Conservation (phyloP, 495 filamentous ascomycete species). For the Daldinia bambusicola region DNA sequence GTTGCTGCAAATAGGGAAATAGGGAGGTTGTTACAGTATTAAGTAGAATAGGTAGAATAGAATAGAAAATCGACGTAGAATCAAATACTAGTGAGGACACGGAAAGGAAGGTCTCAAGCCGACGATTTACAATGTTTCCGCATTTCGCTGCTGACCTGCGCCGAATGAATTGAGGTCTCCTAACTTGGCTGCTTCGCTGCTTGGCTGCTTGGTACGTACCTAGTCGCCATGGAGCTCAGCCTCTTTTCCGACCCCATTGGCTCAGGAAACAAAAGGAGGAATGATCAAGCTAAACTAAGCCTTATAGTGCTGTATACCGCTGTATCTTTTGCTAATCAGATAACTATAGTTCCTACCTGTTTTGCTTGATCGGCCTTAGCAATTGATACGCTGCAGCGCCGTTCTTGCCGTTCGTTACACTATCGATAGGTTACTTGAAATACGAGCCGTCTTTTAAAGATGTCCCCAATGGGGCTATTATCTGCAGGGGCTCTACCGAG, state of each 20-base stretch:
- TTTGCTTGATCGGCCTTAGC: conserved; percentile 16
- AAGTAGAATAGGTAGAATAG: too few relatives aligned
- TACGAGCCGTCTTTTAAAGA: conserved; percentile 8
- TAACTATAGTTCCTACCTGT: not conserved
- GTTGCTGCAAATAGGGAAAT: conserved; percentile 7
- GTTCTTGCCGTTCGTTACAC: not conserved
- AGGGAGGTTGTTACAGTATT: conserved; percentile 11
- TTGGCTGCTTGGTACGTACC: too few relatives aligned
- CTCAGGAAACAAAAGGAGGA: conserved; percentile 1
- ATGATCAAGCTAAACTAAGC: conserved; percentile 31
- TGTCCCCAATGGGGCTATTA: conserved; percentile 9
- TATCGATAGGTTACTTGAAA: conserved; percentile 10
- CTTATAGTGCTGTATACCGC: conserved; percentile 28
- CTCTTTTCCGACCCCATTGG: conserved; percentile 31
- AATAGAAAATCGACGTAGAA: conserved; percentile 7
- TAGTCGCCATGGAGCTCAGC: conserved; percentile 30
- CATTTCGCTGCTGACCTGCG: conserved; percentile 31
- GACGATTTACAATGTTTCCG: conserved; percentile 12
- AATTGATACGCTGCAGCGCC: conserved; percentile 11
- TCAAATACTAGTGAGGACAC: not conserved
- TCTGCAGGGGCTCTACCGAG: conserved; percentile 8
- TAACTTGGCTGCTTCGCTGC: too few relatives aligned
- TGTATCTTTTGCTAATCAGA: conserved; percentile 28
- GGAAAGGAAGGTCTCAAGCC: conserved; percentile 23
- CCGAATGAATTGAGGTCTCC: conserved; percentile 10